Evolutionary conservation across 164 flowering plant genomes (phyloP).

Genomic region (Magnolia officinalis): DNA sequence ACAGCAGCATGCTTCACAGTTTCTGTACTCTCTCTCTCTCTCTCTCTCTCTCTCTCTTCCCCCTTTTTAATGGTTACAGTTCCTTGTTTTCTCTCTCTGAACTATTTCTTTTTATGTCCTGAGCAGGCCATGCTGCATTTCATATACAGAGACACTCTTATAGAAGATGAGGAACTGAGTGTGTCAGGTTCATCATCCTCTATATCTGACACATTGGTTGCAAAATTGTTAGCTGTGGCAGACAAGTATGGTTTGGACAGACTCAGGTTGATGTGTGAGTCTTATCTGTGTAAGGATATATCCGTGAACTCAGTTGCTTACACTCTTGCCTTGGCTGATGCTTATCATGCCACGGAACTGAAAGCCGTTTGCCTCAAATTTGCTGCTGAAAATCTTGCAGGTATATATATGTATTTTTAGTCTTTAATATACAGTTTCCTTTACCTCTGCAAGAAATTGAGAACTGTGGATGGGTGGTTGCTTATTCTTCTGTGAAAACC

Average conservation of each 20-base stretch:
- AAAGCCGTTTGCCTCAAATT: conserved; percentile 74
- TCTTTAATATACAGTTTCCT: not conserved
- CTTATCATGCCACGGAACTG: conserved; percentile 53
- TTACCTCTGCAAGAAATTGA: not conserved
- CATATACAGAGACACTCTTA: conserved; percentile 69
- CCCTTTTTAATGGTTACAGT: not conserved
- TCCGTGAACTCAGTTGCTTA: conserved; percentile 64
- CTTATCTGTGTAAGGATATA: conserved; percentile 65
- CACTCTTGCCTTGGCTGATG: conserved; percentile 65
- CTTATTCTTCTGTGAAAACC: not conserved
- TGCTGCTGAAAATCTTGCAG: conserved; percentile 78
- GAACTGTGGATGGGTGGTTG: not conserved
- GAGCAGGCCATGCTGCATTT: conserved; percentile 83
- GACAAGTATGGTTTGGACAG: conserved; percentile 65
- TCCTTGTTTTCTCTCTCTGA: not conserved
- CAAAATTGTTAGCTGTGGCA: conserved; percentile 72
- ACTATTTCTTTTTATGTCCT: not conserved
- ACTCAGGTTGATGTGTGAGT: conserved; percentile 68
- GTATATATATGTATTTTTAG: conserved; percentile 25
- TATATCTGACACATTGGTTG: conserved; percentile 55
- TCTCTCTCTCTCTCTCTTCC: too few relatives aligned
- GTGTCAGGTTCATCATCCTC: conserved; percentile 54
- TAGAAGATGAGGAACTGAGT: conserved; percentile 56
- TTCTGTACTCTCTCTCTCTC: not conserved
- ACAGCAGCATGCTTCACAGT: not conserved